A percentile compares a stretch with the other conserved stretches of the same genome.
Conservation (phyloP, 371 early-diverging fungal species). For the Mucor saturninus region DNA sequence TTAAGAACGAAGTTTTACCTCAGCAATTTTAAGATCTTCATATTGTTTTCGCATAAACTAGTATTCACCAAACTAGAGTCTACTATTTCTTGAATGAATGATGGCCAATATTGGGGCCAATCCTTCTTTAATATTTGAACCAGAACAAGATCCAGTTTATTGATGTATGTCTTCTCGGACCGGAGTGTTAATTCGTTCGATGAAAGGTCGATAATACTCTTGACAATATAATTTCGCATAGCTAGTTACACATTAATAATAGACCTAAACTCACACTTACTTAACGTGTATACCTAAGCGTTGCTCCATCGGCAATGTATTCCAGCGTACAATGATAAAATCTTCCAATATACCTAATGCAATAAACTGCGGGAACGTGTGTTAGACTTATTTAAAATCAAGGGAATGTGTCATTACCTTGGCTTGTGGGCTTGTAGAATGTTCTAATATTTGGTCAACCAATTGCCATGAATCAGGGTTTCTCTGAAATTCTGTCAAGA, state of each 20-base stretch:
- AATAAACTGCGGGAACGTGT: slow-evolving; percentile 63
- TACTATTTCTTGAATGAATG: slow-evolving; percentile 96
- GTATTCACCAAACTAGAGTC: slow-evolving; percentile 82
- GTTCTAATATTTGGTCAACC: slow-evolving; percentile 89
- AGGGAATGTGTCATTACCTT: slow-evolving; percentile 64
- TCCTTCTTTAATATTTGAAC: slow-evolving; percentile 99
- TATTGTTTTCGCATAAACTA: slow-evolving; percentile 96
- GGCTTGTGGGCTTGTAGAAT: slow-evolving; percentile 73
- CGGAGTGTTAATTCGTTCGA: slow-evolving; percentile 73
- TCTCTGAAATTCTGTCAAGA: slow-evolving; percentile 89
- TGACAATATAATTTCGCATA: slow-evolving; percentile 89
- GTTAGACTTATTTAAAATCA: no score
- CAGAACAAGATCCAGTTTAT: slow-evolving; percentile 88
- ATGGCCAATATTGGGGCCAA: slow-evolving; percentile 99
- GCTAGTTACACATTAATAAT: slow-evolving; percentile 40
- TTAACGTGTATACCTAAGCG: slow-evolving; percentile 62
- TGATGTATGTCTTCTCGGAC: slow-evolving; percentile 69
- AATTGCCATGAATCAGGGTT: slow-evolving; percentile 94
- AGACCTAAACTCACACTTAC: no score
- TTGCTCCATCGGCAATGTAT: slow-evolving; percentile 84
- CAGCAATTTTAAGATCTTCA: slow-evolving; percentile 92
- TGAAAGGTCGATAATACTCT: slow-evolving; percentile 77
- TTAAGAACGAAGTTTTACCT: slow-evolving; percentile 54
- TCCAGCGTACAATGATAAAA: slow-evolving; percentile 95
- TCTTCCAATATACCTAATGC: slow-evolving; percentile 94